Conservation (phyloP, 495 filamentous ascomycete genomes). For the Hypomontagnella submonticulosa region DNA sequence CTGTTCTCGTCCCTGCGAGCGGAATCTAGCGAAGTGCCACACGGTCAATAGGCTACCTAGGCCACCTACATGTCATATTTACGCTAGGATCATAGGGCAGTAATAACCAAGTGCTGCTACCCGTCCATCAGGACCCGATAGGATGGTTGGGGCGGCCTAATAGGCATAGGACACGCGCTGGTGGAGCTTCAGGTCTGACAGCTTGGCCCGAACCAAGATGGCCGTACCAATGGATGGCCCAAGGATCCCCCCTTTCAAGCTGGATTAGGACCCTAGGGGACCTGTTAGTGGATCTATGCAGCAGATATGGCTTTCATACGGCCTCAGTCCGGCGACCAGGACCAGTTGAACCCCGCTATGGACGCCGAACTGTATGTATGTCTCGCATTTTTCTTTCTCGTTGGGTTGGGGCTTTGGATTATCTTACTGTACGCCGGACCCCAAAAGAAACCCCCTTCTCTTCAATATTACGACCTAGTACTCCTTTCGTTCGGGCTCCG, state of each 20-base stretch:
- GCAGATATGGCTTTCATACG: no score
- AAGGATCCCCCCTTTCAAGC: constrained; percentile 1
- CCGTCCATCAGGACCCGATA: constrained; percentile 22
- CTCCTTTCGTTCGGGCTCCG: no score
- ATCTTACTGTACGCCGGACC: not conserved
- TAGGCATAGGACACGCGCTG: not conserved
- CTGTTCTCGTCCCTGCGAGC: not conserved
- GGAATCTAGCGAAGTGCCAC: not conserved
- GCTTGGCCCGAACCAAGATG: constrained; percentile 17
- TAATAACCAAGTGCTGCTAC: constrained; percentile 3
- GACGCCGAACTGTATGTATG: constrained; percentile 14
- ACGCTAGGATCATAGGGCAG: not conserved
- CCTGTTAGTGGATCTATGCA: constrained; percentile 10
- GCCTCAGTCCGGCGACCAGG: no score
- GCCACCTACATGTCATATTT: not conserved
- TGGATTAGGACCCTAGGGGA: constrained; percentile 1
- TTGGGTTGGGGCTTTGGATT: not conserved
- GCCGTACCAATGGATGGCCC: constrained; percentile 18
- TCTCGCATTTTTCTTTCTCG: not conserved
- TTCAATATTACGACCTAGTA: not conserved
- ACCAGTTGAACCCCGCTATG: not conserved
- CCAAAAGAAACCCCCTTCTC: not conserved
- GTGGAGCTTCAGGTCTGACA: constrained; percentile 9
- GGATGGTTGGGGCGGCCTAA: constrained; percentile 22
- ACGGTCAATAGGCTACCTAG: not conserved